These are phyloP conservation scores for Neonectria coccinea DNA, from an alignment of 2,329 filamentous ascomycete genomes.

Conservation along the genomic window DNA sequence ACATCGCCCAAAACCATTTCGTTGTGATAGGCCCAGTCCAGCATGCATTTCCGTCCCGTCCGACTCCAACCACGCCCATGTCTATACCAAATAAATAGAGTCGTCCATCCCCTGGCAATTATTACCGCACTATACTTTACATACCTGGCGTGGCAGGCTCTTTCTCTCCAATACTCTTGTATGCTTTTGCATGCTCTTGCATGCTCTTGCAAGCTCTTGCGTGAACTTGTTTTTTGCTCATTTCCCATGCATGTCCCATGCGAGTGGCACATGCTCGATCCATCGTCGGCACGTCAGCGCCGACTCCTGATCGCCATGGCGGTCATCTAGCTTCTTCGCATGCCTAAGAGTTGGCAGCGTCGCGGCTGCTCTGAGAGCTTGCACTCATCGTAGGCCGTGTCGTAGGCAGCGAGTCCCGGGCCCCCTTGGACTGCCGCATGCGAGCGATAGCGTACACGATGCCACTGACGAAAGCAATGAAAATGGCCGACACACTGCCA, in stretches of 20 bases:
- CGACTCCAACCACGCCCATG: constrained; percentile 30
- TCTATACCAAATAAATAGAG: constrained; percentile 28
- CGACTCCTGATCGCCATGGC: not conserved
- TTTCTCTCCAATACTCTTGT: constrained; percentile 1
- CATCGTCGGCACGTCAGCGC: not conserved
- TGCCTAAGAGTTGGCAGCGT: constrained; percentile 73
- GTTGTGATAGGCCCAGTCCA: constrained; percentile 11
- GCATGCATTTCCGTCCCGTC: constrained; percentile 11
- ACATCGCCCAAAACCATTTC: constrained; percentile 5
- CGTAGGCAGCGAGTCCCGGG: constrained; percentile 76
- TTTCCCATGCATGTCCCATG: not conserved
- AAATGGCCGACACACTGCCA: constrained; percentile 90
- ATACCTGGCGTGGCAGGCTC: constrained; percentile 17
- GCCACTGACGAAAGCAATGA: constrained; percentile 90
- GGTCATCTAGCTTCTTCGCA: not conserved
- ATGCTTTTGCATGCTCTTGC: not conserved
- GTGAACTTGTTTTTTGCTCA: not conserved
- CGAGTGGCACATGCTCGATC: not conserved
- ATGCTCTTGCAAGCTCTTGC: not conserved
- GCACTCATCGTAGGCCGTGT: constrained; percentile 80
- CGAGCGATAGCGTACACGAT: constrained; percentile 79
- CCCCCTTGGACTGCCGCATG: constrained; percentile 78
- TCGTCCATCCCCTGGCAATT: constrained; percentile 14
- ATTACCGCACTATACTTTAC: constrained; percentile 35
- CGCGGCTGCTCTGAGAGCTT: constrained; percentile 89